These are phyloP conservation scores for Mycena rosella DNA, from an alignment of 768 basidiomycete species.

Conservation along the genomic window DNA sequence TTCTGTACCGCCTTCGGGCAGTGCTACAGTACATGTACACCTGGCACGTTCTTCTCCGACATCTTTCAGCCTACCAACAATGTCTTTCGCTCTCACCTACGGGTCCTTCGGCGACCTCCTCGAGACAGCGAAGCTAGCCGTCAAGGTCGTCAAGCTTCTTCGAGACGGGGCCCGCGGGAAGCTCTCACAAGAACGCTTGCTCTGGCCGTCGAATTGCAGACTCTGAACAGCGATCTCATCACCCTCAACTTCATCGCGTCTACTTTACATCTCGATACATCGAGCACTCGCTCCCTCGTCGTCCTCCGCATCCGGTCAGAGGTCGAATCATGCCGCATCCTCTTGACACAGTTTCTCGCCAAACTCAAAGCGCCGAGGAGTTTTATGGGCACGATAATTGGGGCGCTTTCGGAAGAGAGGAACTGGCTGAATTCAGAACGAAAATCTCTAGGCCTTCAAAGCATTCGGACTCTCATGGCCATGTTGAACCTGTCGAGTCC, in stretches of 20 bases:
- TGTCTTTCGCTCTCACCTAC: neutral
- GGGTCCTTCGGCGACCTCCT: constrained; percentile 7
- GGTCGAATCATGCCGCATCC: neutral
- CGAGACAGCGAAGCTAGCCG: neutral
- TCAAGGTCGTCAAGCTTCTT: neutral
- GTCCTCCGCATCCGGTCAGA: neutral
- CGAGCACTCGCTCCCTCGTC: neutral
- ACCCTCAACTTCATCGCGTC: neutral
- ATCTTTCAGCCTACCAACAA: too few relatives aligned
- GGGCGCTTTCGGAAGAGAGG: neutral
- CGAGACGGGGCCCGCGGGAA: too few relatives aligned
- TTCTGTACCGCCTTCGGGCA: too few relatives aligned
- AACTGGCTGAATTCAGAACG: neutral
- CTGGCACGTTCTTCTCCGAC: too few relatives aligned
- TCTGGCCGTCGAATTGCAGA: neutral
- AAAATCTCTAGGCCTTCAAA: neutral
- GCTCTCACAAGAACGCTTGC: neutral
- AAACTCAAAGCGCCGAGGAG: neutral
- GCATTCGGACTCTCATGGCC: neutral
- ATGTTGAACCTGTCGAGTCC: neutral
- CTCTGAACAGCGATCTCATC: constrained; percentile 7
- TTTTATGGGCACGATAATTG: neutral
- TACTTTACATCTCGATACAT: neutral
- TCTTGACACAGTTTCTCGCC: neutral
- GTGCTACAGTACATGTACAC: too few relatives aligned